Evolutionary conservation across 116 monocot species (phyloP).

Genomic region (Trichopus zeylanicus): DNA sequence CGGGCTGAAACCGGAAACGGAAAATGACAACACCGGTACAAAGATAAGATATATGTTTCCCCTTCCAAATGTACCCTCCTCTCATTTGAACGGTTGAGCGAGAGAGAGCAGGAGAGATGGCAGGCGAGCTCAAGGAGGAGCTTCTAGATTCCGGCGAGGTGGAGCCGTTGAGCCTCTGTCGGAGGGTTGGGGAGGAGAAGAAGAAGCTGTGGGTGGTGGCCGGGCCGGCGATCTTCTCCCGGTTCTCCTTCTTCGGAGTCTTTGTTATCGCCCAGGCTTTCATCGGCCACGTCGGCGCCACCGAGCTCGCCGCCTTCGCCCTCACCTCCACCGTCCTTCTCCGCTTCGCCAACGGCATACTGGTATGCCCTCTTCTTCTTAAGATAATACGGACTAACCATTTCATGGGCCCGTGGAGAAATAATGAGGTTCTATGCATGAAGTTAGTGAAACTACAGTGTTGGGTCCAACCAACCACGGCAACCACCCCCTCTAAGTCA

Average conservation of each 20-base stretch:
- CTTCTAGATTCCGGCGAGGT: background rate
- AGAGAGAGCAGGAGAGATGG: background rate
- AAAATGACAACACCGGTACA: no score
- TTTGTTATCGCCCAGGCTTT: slow-evolving; percentile 51
- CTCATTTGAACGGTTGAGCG: no score
- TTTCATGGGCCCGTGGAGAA: no score
- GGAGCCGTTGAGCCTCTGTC: background rate
- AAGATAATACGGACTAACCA: no score
- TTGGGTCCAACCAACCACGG: no score
- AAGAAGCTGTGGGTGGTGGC: slow-evolving; percentile 57
- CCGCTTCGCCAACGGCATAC: slow-evolving; percentile 43
- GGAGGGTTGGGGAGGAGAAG: slow-evolving; percentile 35
- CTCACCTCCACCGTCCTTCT: slow-evolving; percentile 53
- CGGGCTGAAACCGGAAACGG: no score
- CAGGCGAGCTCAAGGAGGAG: background rate
- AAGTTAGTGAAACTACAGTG: no score
- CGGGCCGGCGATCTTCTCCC: slow-evolving; percentile 45
- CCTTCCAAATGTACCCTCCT: no score
- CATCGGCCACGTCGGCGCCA: slow-evolving; percentile 55
- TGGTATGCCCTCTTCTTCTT: no score
- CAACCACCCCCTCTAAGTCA: no score
- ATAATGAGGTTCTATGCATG: no score
- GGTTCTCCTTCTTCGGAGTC: slow-evolving; percentile 41
- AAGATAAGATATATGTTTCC: no score
- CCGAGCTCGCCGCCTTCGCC: slow-evolving; percentile 54